phyloP scores from a whole-genome alignment of 129 eudicot genomes.

The Ambrosia trifida region DNA sequence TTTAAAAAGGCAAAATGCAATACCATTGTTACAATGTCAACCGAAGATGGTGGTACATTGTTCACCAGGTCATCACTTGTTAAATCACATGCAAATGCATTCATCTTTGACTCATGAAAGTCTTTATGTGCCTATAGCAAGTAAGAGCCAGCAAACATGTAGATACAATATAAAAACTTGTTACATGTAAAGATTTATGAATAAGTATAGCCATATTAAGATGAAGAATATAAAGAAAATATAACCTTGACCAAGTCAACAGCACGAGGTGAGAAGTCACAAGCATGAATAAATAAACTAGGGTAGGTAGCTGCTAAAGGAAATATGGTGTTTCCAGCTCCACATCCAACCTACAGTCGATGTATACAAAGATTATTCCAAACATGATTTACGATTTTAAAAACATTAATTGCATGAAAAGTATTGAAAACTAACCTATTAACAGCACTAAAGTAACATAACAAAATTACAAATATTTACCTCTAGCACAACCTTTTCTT shows the following conservation, averaged over 20 bases:
- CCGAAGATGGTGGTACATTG: slow-evolving; percentile 74
- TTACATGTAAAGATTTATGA: background rate
- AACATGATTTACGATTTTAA: background rate
- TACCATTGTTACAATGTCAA: slow-evolving; percentile 98
- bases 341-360: slow-evolving; percentile 81
- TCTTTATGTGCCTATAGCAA: slow-evolving; percentile 72
- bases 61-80: slow-evolving; percentile 68
- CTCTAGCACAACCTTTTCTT: slow-evolving; percentile 70
- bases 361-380: slow-evolving; percentile 8
- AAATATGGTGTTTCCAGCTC: slow-evolving; percentile 91
- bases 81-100: slow-evolving; percentile 90
- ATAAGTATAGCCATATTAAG: background rate
- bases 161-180: no score
- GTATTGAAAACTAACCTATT: no score
- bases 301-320: slow-evolving; percentile 80
- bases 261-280: slow-evolving; percentile 94
- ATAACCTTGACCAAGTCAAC: slow-evolving; percentile 84
- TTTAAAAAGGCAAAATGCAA: slow-evolving; percentile 5
- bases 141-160: no score
- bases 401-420: background rate
- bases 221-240: background rate
- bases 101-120: slow-evolving; percentile 58
- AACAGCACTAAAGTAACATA: background rate
- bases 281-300: slow-evolving; percentile 73
- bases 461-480: slow-evolving; percentile 34